Base-by-base conservation (phyloP, 129 eudicot species). In the Heracleum sosnowskyi region DNA sequence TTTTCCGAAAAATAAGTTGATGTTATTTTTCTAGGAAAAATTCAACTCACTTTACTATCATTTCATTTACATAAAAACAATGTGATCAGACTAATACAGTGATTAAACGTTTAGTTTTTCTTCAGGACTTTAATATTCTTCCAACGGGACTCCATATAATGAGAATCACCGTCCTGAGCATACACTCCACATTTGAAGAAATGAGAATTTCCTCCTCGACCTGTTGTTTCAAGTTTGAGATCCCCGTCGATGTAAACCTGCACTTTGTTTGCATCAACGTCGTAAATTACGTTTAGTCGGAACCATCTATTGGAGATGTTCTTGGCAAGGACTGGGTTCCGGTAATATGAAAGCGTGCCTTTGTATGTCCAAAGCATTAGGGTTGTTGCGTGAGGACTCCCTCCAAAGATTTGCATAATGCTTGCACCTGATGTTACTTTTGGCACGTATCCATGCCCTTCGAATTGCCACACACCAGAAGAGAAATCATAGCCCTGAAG, bases 381-480 rank as follows among this genome's bases (percentile, higher is more conserved):
- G 51, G 86, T 86, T 35, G 89, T 80, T 7, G 86, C 79, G n/a
- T 45, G 53, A 35, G 83, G 85, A 5, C 70, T 80, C 22, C 86
- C 79, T 2, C 89, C 89, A 63, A 86, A 86, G 20, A 86, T 77
- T 36, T 86, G 86, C 89, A 86, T 86, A 28, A 86, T 41, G 35
- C 83, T 68, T 77, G 81, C 86, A n/a, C 89, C 89, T 0, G 79
- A 35, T 24, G 89, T 83, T 20, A 34, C 70, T 17, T 47, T 2
- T 0, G 83, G 83, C 69, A 86, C 83, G 31, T 83, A 86, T 60
- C 86, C 89, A 2, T 83, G 70, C 0, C 74, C 89, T 71, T 86
- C 86, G 35, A 86, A 86, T 81, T 86, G 86, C 86, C 89, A 86
- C 22, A 83, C 83, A 16, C 86, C 85, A 4, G 86, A 80, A 7